phyloP scores from a whole-genome alignment of 2,329 filamentous ascomycete genomes.

The Colletotrichum sp. region DNA sequence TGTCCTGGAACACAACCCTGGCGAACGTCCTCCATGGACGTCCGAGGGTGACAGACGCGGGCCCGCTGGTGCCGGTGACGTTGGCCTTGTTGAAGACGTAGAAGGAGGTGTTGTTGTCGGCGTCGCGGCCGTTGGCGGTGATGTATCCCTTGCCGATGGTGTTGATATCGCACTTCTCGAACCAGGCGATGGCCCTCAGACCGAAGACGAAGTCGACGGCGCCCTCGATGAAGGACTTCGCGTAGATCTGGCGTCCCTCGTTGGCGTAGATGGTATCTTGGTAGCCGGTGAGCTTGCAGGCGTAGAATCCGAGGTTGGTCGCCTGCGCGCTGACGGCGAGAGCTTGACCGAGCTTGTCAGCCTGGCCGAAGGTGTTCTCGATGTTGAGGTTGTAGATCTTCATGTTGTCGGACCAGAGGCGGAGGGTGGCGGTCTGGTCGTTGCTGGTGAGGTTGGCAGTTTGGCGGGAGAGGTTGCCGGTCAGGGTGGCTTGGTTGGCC shows the following conservation, averaged over 20 bases:
- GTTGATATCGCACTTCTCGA: slow-evolving; percentile 55
- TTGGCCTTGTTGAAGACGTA: slow-evolving; percentile 48
- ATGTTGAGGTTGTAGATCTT: slow-evolving; percentile 46
- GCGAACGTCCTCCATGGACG: slow-evolving; percentile 57
- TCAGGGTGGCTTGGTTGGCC: slow-evolving; percentile 53
- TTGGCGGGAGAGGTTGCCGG: slow-evolving; percentile 29
- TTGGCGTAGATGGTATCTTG: slow-evolving; percentile 62
- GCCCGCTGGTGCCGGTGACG: slow-evolving; percentile 31
- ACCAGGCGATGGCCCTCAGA: slow-evolving; percentile 56
- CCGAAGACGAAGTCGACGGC: slow-evolving; percentile 67
- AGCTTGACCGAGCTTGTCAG: slow-evolving; percentile 51
- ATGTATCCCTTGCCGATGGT: slow-evolving; percentile 51
- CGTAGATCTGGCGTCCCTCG: slow-evolving; percentile 58
- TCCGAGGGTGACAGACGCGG: slow-evolving; percentile 52
- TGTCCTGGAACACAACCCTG: slow-evolving; percentile 55
- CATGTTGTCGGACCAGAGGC: slow-evolving; percentile 60
- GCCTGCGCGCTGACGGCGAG: slow-evolving; percentile 57
- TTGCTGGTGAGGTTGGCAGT: slow-evolving; percentile 46
- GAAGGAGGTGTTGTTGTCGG: slow-evolving; percentile 52
- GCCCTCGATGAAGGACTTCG: slow-evolving; percentile 57
- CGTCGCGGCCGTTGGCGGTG: slow-evolving; percentile 48
- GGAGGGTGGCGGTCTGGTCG: slow-evolving; percentile 43
- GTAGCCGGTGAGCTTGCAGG: slow-evolving; percentile 54
- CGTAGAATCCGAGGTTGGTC: slow-evolving; percentile 47
- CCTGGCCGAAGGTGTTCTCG: slow-evolving; percentile 56